Evolutionary conservation across 306 rosid genomes (phyloP).

Genomic region (Luffa acutangula): DNA sequence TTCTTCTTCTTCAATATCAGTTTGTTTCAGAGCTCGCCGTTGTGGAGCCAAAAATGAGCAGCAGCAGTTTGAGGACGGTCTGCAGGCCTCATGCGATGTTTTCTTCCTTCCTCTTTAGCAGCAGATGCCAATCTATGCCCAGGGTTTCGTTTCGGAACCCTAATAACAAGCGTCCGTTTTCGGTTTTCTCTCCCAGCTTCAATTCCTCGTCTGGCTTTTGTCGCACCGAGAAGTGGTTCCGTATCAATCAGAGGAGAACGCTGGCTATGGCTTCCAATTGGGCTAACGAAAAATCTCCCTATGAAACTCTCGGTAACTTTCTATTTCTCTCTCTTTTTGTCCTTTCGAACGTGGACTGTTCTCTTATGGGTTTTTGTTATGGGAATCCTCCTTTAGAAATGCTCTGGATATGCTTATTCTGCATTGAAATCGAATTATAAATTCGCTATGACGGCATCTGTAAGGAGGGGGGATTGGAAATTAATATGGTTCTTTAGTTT

Average conservation of each 20-base stretch:
- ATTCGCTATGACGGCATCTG: neutral
- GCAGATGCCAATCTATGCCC: slow-evolving; percentile 41
- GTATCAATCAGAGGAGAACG: slow-evolving; percentile 56
- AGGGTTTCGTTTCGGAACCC: slow-evolving; percentile 53
- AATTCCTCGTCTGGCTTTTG: slow-evolving; percentile 22
- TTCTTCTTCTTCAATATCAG: neutral
- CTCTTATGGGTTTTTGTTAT: neutral
- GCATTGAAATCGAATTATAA: neutral
- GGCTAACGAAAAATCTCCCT: slow-evolving; percentile 71
- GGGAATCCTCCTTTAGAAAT: neutral
- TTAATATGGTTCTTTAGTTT: neutral
- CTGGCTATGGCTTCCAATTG: slow-evolving; percentile 54
- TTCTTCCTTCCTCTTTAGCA: slow-evolving; percentile 46
- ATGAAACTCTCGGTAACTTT: slow-evolving; percentile 71
- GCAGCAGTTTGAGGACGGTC: slow-evolving; percentile 45
- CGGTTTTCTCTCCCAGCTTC: slow-evolving; percentile 26
- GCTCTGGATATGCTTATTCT: neutral
- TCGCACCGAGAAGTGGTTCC: slow-evolving; percentile 32
- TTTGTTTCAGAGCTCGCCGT: neutral
- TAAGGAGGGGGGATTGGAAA: neutral
- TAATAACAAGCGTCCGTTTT: slow-evolving; percentile 25
- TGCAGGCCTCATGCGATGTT: slow-evolving; percentile 51
- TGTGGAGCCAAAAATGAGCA: slow-evolving; percentile 39
- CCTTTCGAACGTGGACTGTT: neutral
- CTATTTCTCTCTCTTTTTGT: neutral